Evolutionary conservation across 2,329 filamentous ascomycete genomes (phyloP).

Genomic region (Aspergillus neoniger): DNA sequence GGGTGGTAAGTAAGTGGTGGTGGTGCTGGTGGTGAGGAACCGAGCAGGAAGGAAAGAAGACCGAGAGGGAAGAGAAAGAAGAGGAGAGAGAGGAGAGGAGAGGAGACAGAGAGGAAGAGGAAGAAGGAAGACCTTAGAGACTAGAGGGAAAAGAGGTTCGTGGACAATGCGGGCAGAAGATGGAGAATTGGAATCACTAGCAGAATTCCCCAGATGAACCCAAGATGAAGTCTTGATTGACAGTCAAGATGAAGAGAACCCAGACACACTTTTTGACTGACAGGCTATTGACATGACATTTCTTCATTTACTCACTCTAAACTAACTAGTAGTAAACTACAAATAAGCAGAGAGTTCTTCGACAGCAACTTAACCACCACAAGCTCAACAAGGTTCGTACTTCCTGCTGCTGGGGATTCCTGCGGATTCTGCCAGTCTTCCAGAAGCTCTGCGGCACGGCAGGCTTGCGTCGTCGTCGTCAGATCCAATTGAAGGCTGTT

Average conservation of each 20-base stretch:
- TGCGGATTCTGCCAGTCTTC: conserved; percentile 22
- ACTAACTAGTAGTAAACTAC: background rate
- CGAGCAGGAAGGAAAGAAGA: background rate
- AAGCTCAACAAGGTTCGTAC: background rate
- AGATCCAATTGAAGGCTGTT: background rate
- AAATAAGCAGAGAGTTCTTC: background rate
- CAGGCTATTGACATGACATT: too few species aligned
- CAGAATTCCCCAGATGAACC: too few species aligned
- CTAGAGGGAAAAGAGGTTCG: conserved; percentile 7
- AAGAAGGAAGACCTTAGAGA: conserved; percentile 12
- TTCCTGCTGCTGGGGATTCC: background rate
- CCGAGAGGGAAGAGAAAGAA: conserved; percentile 8
- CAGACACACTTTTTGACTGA: too few species aligned
- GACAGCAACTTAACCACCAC: too few species aligned
- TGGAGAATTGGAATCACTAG: background rate
- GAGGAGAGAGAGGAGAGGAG: conserved; percentile 6
- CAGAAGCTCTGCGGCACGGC: conserved; percentile 26
- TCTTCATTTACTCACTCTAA: too few species aligned
- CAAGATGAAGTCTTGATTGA: background rate
- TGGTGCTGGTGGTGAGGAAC: background rate
- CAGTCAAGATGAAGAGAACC: too few species aligned
- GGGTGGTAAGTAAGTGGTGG: background rate
- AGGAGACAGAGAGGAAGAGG: conserved; percentile 3
- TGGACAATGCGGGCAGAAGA: background rate
- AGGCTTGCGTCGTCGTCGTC: conserved; percentile 14